Base-by-base conservation (phyloP, 495 filamentous ascomycete genomes). In the Penicillium mononematosum region DNA sequence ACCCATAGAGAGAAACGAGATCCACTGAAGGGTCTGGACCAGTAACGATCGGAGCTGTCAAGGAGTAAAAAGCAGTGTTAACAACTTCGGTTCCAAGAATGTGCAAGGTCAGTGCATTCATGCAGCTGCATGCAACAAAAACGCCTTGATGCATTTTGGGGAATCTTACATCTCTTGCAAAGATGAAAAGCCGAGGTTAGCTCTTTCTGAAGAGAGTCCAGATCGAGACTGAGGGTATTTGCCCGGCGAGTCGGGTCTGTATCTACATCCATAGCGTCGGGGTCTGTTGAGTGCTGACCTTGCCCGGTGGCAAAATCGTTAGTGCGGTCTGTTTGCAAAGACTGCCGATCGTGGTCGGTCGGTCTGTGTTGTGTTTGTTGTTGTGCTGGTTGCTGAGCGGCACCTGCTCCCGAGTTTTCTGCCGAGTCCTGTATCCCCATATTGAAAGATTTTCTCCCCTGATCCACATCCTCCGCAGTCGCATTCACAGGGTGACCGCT, bases 21-120 rank as follows among this genome's bases (percentile, higher is more conserved):
- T 89, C 83, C 58, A 84, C 69, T 47, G 80, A 77, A 34, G 81
- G 80, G 65, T 87, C 81, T 49, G 87, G 87, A 62, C 77, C 75
- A 61, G 74, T 74, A 46, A 69, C 68, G 65, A 66, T 64, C 64
- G 74, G 67, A 64, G 74, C 77, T 79, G 66, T 75, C 32, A 53
- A 67, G 56, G 62, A 59, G 39, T 51, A 66, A 64, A 63, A 69
- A 53, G 52, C 50, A 64, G 66, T 71, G 75, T 79, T 78, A 79
- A 79, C 69, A 73, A 67, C 61, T 56, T 66, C 63, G 60, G 57
- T 74, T 68, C 62, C 66, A 59, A 65, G 55, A 64, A 61, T 50
- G 61, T 59, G 64, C 58, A 61, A 63, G 60, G 51, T 51, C 45
- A 69, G 58, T 57, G 58, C 45, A 58, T 62, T 63, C 53, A 66